Base-by-base conservation (phyloP, 768 basidiomycete species). In the Lentinula lateritia region DNA sequence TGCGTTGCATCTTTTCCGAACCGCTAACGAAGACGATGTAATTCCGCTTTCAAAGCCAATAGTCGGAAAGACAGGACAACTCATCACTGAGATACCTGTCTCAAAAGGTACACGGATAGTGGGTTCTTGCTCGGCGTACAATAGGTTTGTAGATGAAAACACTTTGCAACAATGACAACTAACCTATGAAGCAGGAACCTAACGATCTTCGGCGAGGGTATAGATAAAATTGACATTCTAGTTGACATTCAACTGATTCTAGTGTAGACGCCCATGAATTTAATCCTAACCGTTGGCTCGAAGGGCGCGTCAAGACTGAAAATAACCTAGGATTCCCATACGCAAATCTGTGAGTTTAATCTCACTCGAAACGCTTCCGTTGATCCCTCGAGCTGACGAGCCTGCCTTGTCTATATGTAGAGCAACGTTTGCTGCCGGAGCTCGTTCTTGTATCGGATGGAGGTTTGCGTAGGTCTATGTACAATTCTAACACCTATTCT, bases 1-100 rank as follows among this genome's bases (percentile, higher is more conserved):
- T 1, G 71, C 72, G 6, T 69, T 71, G 50, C 71, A 72, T 56
- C 70, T 68, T n/a, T 75, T 66, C 62, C 66, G 80, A 32, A 69
- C 79, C 56, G 76, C 86, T 3, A 68, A 66, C 3, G 69, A 74
- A 45, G 80, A 83, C 60, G 76, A 80, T 52, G 57, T 77, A 28
- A 64, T 83, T 16, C 78, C 83, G 1, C 73, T 84, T 43, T 70
- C 76, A 3, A 67, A 65, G 50, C 76, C 79, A 6, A 68, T 79
- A 28, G 66, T 54, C 32, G 74, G 72, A 10, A 66, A 65, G 28
- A 68, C 67, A 0, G 80, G 78, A n/a, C 62, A 72, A 38, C 41
- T 70, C 12, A 60, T 77, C 12, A 61, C 48, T 20, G 71, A 78
- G 52, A 16, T 79, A 16, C 64, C 67, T 8, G 63, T 81, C 15